phyloP scores from a whole-genome alignment of 768 basidiomycete species.

The Pseudohyphozyma bogoriensis region DNA sequence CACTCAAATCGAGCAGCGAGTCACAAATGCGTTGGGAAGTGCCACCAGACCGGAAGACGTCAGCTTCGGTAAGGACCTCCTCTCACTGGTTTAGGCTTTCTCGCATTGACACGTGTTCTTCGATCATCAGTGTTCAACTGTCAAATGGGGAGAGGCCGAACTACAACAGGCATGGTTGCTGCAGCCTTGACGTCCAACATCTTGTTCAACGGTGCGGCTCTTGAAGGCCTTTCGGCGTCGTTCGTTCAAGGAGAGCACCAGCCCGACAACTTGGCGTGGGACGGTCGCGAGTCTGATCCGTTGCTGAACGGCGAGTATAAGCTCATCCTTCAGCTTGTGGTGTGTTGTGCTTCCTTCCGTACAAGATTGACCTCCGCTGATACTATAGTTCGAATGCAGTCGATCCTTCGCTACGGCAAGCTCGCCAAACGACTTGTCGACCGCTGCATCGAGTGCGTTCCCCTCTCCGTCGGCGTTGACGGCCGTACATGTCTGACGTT shows the following conservation, averaged over 20 bases:
- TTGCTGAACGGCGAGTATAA: constrained; percentile 73
- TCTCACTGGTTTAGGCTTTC: no score
- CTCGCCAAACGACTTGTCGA: constrained; percentile 83
- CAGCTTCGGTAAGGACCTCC: neutral
- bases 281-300: constrained; percentile 24
- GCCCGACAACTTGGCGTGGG: constrained; percentile 12
- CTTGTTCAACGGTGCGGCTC: constrained; percentile 19
- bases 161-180: constrained; percentile 75
- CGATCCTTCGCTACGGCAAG: constrained; percentile 59
- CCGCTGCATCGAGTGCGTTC: constrained; percentile 57
- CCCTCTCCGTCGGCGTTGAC: neutral
- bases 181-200: constrained; percentile 31
- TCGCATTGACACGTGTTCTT: constrained; percentile 51
- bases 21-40: constrained; percentile 44
- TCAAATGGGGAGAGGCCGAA: constrained; percentile 44
- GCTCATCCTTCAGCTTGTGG: constrained; percentile 71
- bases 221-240: constrained; percentile 21
- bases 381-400: no score
- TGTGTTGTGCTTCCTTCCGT: constrained; percentile 11
- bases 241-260: constrained; percentile 1
- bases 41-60: neutral
- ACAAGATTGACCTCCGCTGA: neutral
- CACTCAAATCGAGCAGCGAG: constrained; percentile 62
- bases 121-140: constrained; percentile 95
- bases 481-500: no score